Percentiles rank a stretch among this genome's conserved stretches.
Evolutionary conservation across 805 yeast genomes (phyloP).

Genomic region (Saccharomyces kudriavzevii): DNA sequence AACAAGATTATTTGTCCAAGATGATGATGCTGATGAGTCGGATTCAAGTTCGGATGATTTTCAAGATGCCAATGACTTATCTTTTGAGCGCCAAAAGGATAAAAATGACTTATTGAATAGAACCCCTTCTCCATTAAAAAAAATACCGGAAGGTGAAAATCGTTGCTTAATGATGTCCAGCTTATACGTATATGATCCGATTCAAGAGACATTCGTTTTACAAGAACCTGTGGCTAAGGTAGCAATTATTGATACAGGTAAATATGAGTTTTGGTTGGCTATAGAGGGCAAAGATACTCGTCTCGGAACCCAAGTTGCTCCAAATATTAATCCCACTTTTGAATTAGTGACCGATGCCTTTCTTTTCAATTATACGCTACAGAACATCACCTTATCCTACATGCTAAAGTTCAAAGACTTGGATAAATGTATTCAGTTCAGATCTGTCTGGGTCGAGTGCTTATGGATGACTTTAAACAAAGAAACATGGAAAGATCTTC

Average conservation of each 20-base stretch:
- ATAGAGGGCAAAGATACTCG: constrained; percentile 28
- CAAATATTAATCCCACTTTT: constrained; percentile 58
- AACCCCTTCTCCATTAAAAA: constrained; percentile 8
- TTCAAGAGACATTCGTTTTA: constrained; percentile 38
- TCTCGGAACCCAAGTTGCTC: constrained; percentile 37
- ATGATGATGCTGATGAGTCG: constrained; percentile 12
- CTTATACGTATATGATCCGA: constrained; percentile 53
- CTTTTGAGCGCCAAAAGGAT: background rate
- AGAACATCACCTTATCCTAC: constrained; percentile 46
- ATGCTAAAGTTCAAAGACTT: constrained; percentile 45
- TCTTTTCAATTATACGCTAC: constrained; percentile 51
- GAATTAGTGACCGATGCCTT: constrained; percentile 45
- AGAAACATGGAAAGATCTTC: constrained; percentile 38
- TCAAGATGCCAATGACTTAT: constrained; percentile 16
- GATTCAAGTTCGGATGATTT: constrained; percentile 8
- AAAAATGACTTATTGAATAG: background rate
- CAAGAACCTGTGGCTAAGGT: constrained; percentile 33
- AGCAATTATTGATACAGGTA: constrained; percentile 37
- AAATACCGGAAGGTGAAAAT: constrained; percentile 9
- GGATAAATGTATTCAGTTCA: constrained; percentile 42
- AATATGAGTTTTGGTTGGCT: constrained; percentile 48
- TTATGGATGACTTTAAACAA: constrained; percentile 56
- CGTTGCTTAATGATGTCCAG: constrained; percentile 24
- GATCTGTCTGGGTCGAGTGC: constrained; percentile 41
- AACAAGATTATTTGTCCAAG: constrained; percentile 16